Conservation (phyloP, 179 eudicot genomes). For the Gypsophila paniculata region DNA sequence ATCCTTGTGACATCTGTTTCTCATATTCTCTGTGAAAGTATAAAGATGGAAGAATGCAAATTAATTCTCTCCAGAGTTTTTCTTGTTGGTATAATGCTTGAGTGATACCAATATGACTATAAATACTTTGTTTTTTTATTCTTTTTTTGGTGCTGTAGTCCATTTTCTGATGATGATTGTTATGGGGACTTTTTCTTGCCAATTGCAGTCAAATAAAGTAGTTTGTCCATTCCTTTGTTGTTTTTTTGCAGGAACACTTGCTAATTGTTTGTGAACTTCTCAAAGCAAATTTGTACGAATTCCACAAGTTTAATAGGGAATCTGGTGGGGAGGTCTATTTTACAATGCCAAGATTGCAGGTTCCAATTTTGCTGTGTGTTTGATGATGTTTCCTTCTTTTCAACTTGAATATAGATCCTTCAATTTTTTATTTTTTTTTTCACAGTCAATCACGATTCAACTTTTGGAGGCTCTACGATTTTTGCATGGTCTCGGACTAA, state of each 20-base stretch:
- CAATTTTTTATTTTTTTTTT: conserved; percentile 12
- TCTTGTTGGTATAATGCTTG: not conserved
- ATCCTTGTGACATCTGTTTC: not conserved
- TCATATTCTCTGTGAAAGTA: not conserved
- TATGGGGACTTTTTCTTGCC: not conserved
- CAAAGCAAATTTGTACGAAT: conserved; percentile 93
- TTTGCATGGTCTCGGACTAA: conserved; percentile 87
- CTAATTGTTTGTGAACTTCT: conserved; percentile 96
- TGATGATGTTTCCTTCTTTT: not conserved
- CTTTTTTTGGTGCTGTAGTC: not conserved
- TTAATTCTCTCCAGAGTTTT: too few species aligned
- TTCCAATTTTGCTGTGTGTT: conserved; percentile 24
- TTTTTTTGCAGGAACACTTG: conserved; percentile 78
- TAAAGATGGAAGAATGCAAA: not conserved
- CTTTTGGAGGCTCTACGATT: conserved; percentile 85
- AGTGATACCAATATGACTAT: not conserved
- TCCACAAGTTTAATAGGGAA: conserved; percentile 94
- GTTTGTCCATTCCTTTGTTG: not conserved
- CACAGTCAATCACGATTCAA: conserved; percentile 94
- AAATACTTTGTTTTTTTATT: not conserved
- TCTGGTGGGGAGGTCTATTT: conserved; percentile 99
- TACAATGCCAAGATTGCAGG: conserved; percentile 99
- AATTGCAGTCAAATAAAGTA: not conserved
- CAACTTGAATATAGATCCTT: conserved; percentile 4
- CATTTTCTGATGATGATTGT: not conserved